Percentiles rank a stretch among this genome's conserved stretches.
Evolutionary conservation across 495 filamentous ascomycete species (phyloP).

Genomic region (Neurospora sp.): DNA sequence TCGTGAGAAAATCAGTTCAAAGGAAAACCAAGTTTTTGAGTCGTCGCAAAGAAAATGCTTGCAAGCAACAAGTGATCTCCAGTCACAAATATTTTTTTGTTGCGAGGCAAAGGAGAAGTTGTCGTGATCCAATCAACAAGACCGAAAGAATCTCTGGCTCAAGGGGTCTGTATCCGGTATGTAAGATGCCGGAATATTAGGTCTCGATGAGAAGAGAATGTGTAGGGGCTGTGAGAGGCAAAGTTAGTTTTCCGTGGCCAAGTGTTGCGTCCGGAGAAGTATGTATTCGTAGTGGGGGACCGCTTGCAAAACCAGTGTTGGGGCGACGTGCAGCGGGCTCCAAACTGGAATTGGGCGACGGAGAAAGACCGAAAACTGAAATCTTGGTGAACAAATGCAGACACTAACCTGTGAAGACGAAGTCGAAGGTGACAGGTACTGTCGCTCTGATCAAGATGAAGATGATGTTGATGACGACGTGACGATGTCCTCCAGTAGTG

Average conservation of each 20-base stretch:
- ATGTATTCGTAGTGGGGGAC: not conserved
- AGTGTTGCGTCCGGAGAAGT: not conserved
- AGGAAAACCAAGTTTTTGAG: not conserved
- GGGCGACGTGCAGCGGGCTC: not conserved
- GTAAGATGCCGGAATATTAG: not conserved
- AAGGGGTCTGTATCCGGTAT: not conserved
- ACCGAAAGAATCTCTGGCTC: not conserved
- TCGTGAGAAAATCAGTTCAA: not conserved
- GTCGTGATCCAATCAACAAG: not conserved
- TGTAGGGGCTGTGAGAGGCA: not conserved
- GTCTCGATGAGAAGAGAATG: not conserved
- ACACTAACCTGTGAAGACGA: conserved; percentile 19
- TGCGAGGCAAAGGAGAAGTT: not conserved
- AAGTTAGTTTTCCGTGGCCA: not conserved
- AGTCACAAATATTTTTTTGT: not conserved
- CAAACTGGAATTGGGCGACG: not conserved
- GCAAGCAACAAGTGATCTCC: not conserved
- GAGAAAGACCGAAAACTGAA: not conserved
- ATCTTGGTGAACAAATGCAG: not conserved
- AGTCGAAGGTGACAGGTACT: conserved; percentile 8
- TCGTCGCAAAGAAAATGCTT: not conserved
- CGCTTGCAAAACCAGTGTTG: not conserved
- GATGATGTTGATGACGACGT: not conserved
- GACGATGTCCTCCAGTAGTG: conserved; percentile 6
- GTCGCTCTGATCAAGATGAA: conserved; percentile 6